Evolutionary conservation across 83 land plant genomes (phyloP).

Genomic region (Larix sibirica): DNA sequence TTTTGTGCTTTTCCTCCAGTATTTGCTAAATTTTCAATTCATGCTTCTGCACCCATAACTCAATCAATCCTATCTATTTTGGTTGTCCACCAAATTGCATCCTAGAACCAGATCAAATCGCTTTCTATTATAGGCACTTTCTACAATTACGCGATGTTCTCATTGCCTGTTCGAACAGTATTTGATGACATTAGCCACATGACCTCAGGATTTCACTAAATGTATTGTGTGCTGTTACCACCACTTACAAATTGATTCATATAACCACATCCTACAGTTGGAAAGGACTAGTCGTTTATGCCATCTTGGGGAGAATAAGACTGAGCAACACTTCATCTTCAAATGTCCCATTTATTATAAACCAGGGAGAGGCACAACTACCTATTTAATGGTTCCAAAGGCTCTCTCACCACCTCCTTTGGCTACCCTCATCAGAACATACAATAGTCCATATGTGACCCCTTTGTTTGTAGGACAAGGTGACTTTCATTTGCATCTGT

Average conservation of each 20-base stretch:
- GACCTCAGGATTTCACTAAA: background rate
- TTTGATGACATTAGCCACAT: background rate
- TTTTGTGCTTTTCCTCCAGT: too few relatives aligned
- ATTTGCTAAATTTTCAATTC: too few relatives aligned
- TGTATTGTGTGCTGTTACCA: background rate
- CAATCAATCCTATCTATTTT: too few relatives aligned
- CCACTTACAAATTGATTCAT: background rate
- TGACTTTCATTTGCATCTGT: too few relatives aligned
- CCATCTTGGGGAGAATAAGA: background rate
- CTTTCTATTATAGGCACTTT: background rate
- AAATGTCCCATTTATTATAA: background rate
- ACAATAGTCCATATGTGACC: background rate
- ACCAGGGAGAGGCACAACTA: background rate
- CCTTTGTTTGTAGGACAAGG: too few relatives aligned
- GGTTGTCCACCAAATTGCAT: too few relatives aligned
- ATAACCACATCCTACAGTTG: background rate
- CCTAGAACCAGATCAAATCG: too few relatives aligned
- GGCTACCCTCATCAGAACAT: background rate
- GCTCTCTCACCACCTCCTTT: background rate
- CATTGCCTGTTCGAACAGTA: background rate
- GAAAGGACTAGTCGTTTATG: background rate
- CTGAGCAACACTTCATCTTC: background rate
- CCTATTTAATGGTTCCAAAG: background rate
- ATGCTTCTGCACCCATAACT: too few relatives aligned
- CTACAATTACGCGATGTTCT: background rate